These are phyloP conservation scores for Oenanthe sinensis DNA, from an alignment of 129 eudicot species.

Conservation along the genomic window DNA sequence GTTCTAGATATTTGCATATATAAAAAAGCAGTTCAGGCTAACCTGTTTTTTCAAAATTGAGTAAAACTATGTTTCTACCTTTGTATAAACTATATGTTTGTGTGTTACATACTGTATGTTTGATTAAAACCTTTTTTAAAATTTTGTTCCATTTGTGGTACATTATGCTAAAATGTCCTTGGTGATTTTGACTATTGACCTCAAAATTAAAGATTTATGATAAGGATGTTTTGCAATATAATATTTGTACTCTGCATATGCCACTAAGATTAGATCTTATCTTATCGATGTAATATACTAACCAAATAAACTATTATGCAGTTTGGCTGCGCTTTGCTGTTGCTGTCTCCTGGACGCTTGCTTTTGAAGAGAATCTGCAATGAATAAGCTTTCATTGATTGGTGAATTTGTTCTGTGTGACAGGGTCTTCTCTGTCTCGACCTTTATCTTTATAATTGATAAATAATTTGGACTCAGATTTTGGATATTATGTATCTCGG, in stretches of 20 bases:
- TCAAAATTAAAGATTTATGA: not conserved
- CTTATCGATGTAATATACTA: not conserved
- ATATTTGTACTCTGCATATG: not conserved
- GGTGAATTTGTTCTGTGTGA: not conserved
- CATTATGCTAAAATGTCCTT: not conserved
- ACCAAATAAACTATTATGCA: constrained; percentile 19
- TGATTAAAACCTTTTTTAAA: not conserved
- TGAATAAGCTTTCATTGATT: not conserved
- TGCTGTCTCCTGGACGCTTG: constrained; percentile 82
- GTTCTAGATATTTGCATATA: not conserved
- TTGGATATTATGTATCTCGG: constrained; percentile 12
- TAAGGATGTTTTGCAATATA: not conserved
- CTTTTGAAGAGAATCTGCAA: constrained; percentile 30
- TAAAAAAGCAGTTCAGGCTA: not conserved
- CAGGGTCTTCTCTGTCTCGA: not conserved
- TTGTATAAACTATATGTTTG: not conserved
- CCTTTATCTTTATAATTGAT: not conserved
- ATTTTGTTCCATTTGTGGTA: not conserved
- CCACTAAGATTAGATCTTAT: not conserved
- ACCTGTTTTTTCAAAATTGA: not conserved
- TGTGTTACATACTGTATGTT: not conserved
- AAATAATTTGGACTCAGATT: not conserved
- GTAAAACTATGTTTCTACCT: not conserved
- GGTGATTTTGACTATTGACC: not conserved
- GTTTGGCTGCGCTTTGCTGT: constrained; percentile 83